Conservation (phyloP, 352 stramenopile genomes). For the Peronospora farinosa region DNA sequence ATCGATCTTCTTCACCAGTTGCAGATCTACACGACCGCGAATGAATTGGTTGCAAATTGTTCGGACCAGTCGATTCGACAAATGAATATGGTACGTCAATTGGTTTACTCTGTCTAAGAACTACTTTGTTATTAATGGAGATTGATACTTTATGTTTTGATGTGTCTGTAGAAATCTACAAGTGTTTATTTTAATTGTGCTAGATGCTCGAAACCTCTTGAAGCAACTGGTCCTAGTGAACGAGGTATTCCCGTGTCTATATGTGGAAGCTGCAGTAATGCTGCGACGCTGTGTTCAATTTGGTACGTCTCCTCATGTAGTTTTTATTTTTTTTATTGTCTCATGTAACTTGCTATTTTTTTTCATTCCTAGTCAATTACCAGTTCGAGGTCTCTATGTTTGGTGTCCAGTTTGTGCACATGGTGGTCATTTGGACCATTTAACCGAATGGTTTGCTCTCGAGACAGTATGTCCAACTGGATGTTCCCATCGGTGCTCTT, state of each 20-base stretch:
- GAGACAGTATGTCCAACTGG: conserved; percentile 69
- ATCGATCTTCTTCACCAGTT: conserved; percentile 84
- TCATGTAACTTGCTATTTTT: conserved; percentile 1
- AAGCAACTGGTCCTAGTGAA: conserved; percentile 34
- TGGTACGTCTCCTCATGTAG: conserved; percentile 41
- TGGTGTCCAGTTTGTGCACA: conserved; percentile 90
- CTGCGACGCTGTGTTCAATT: conserved; percentile 76
- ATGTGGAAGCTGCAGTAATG: conserved; percentile 69
- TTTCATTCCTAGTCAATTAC: conserved; percentile 56
- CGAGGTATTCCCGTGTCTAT: conserved; percentile 30
- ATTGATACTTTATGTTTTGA: conserved; percentile 5
- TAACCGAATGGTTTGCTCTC: conserved; percentile 73
- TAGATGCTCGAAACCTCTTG: conserved; percentile 67
- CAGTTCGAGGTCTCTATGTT: conserved; percentile 84
- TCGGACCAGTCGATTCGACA: conserved; percentile 82
- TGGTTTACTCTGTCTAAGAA: neutral
- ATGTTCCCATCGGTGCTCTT: conserved; percentile 61
- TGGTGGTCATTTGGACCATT: conserved; percentile 80
- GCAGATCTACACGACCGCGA: conserved; percentile 83
- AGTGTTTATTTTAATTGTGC: conserved; percentile 83
- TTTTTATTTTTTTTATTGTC: conserved; percentile 6
- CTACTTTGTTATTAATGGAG: neutral
- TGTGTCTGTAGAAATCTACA: conserved; percentile 71
- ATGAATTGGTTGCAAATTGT: conserved; percentile 81
- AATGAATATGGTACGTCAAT: conserved; percentile 79